A percentile compares a stretch with the other conserved stretches of the same genome.
phyloP scores from a whole-genome alignment of 2,329 filamentous ascomycete genomes.

The Neodidymelliopsis sp. region DNA sequence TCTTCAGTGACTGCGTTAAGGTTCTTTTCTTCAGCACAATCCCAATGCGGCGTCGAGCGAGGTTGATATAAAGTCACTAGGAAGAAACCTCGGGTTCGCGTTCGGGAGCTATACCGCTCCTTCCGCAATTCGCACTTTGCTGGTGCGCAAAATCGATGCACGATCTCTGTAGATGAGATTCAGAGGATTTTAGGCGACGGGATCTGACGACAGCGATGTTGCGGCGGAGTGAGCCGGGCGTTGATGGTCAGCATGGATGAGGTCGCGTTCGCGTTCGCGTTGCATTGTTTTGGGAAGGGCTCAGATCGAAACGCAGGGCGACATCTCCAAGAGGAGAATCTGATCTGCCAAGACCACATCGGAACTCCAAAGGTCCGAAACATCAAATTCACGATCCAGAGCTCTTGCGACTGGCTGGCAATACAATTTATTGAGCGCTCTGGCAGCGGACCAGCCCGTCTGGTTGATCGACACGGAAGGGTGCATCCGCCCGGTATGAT shows the following conservation, averaged over 20 bases:
- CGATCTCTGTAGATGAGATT: slow-evolving; percentile 6
- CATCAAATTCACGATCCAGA: neutral
- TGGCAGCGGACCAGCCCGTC: neutral
- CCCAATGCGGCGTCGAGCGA: neutral
- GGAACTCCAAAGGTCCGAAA: neutral
- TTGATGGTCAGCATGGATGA: slow-evolving; percentile 5
- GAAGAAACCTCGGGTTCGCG: slow-evolving; percentile 2
- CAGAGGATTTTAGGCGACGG: slow-evolving; percentile 9
- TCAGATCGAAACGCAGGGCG: neutral
- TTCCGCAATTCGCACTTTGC: neutral
- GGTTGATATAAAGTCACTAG: neutral
- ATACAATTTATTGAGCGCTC: neutral
- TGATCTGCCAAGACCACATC: neutral
- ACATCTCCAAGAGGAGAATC: neutral
- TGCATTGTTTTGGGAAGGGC: neutral
- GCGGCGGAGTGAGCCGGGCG: slow-evolving; percentile 4
- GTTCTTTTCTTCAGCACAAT: neutral
- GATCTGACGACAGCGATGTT: slow-evolving; percentile 4
- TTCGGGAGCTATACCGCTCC: slow-evolving; percentile 11
- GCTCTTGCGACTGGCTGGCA: neutral
- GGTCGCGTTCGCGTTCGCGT: slow-evolving; percentile 10
- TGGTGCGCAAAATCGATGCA: slow-evolving; percentile 1
- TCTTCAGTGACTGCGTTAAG: neutral
- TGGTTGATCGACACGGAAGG: slow-evolving; percentile 1
- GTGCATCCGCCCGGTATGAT: slow-evolving; percentile 2